Percentiles rank a stretch among this genome's conserved stretches.
These are phyloP conservation scores for Saccharomyces hybrid DNA, from an alignment of 1,139 yeast species.

Conservation along the genomic window DNA sequence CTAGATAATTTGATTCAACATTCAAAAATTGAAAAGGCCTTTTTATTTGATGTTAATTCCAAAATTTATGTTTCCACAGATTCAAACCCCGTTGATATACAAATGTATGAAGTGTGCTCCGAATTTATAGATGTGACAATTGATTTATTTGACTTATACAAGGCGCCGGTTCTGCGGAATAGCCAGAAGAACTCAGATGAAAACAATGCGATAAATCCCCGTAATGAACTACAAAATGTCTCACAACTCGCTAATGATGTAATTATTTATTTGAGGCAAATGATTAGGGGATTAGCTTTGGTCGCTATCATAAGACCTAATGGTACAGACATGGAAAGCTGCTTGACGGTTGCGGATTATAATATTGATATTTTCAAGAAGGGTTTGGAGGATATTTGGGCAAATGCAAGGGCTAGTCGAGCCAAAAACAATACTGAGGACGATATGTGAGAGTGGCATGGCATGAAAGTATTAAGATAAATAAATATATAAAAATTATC, in stretches of 20 bases:
- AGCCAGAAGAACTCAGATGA: conserved; percentile 11
- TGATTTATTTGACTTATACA: conserved; percentile 71
- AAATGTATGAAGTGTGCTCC: conserved; percentile 92
- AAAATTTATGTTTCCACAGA: conserved; percentile 95
- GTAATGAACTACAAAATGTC: conserved; percentile 49
- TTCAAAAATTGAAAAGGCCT: conserved; percentile 86
- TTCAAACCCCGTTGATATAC: conserved; percentile 90
- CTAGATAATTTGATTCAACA: conserved; percentile 84
- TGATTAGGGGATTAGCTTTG: conserved; percentile 87
- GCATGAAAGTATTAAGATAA: neutral
- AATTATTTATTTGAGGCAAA: conserved; percentile 73
- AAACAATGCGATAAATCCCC: conserved; percentile 9
- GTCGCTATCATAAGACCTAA: conserved; percentile 79
- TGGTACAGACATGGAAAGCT: conserved; percentile 41
- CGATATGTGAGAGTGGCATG: conserved; percentile 5
- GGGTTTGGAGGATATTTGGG: conserved; percentile 77
- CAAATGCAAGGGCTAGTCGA: conserved; percentile 22
- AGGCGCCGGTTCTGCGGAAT: conserved; percentile 27
- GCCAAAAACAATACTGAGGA: conserved; percentile 2
- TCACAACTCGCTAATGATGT: conserved; percentile 78
- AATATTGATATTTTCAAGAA: conserved; percentile 77
- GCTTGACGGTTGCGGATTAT: conserved; percentile 76
- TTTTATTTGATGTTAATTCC: conserved; percentile 85
- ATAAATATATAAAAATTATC: neutral
- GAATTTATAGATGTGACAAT: conserved; percentile 93